Percentiles rank a stretch among this genome's conserved stretches.
Evolutionary conservation across 1,139 yeast genomes (phyloP).

Genomic region (Yamadazyma sp.): DNA sequence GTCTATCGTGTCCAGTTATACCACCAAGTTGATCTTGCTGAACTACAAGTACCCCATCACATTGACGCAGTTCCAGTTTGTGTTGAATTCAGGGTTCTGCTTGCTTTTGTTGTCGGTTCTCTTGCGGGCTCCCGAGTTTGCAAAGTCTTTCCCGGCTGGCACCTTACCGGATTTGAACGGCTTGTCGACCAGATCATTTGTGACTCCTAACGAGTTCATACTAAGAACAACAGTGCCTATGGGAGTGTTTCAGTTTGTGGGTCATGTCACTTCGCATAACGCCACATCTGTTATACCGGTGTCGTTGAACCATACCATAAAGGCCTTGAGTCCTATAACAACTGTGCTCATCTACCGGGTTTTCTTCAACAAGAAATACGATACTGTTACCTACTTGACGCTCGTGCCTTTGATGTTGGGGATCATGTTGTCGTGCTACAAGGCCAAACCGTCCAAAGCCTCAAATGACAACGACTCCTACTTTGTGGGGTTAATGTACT

Average conservation of each 20-base stretch:
- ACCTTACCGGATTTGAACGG: slow-evolving; percentile 44
- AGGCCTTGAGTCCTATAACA: slow-evolving; percentile 83
- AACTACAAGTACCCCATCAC: slow-evolving; percentile 78
- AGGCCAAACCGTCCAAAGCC: slow-evolving; percentile 22
- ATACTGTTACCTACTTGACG: slow-evolving; percentile 68
- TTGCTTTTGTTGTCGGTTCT: slow-evolving; percentile 28
- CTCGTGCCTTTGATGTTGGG: slow-evolving; percentile 76
- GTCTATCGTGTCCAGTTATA: slow-evolving; percentile 79
- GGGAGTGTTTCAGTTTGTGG: slow-evolving; percentile 90
- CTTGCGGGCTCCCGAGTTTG: slow-evolving; percentile 20
- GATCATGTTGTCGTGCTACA: slow-evolving; percentile 79
- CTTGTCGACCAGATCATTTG: slow-evolving; percentile 28
- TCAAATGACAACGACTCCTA: slow-evolving; percentile 18
- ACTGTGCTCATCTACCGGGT: slow-evolving; percentile 80
- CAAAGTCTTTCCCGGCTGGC: slow-evolving; percentile 52
- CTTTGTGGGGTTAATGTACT: slow-evolving; percentile 66
- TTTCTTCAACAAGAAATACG: slow-evolving; percentile 57
- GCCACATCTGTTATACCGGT: slow-evolving; percentile 89
- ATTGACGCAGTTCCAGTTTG: slow-evolving; percentile 80
- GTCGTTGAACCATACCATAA: slow-evolving; percentile 86
- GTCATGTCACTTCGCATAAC: slow-evolving; percentile 86
- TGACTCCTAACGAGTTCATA: slow-evolving; percentile 55
- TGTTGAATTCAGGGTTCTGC: slow-evolving; percentile 61
- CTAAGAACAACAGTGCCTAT: slow-evolving; percentile 77
- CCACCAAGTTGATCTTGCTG: slow-evolving; percentile 72